A percentile compares a stretch with the other conserved stretches of the same genome.
Conservation (phyloP, 345 rosid species). For the Dipteronia dyeriana region DNA sequence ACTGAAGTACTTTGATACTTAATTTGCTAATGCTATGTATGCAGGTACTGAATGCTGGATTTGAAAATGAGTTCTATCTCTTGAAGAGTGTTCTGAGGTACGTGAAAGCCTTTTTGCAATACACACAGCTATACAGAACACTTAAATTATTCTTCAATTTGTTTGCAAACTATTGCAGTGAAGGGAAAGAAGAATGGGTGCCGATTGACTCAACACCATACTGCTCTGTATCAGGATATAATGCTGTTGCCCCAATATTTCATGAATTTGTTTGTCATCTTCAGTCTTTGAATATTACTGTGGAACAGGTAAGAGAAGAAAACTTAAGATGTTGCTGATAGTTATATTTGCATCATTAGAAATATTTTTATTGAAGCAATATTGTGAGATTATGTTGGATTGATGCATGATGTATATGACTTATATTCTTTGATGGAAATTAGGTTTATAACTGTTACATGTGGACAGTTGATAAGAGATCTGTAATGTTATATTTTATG, state of each 20-base stretch:
- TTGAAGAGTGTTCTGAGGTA: slow-evolving; percentile 69
- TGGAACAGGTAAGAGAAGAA: slow-evolving; percentile 71
- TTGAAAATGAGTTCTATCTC: slow-evolving; percentile 88
- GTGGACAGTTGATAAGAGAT: not conserved
- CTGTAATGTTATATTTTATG: not conserved
- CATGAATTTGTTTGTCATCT: slow-evolving; percentile 67
- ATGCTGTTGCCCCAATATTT: slow-evolving; percentile 62
- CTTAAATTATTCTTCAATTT: slow-evolving; percentile 5
- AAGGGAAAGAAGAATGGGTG: slow-evolving; percentile 81
- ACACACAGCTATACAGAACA: not conserved
- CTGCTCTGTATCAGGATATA: slow-evolving; percentile 77
- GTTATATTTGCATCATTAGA: not conserved
- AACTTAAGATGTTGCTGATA: not conserved
- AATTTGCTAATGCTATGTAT: slow-evolving; percentile 12
- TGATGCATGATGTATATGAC: not conserved
- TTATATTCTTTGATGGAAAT: not conserved
- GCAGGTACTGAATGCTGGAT: slow-evolving; percentile 96
- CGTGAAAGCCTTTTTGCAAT: slow-evolving; percentile 15
- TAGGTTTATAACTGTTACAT: not conserved
- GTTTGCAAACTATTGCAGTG: slow-evolving; percentile 41
- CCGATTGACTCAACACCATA: slow-evolving; percentile 75
- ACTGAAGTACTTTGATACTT: slow-evolving; percentile 9
- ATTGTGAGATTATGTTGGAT: not conserved
- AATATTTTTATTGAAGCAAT: not conserved
- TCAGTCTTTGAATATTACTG: slow-evolving; percentile 60